Percentiles rank a stretch among this genome's conserved stretches.
phyloP scores from a whole-genome alignment of 768 basidiomycete genomes.

The Rhizopogon sp. region DNA sequence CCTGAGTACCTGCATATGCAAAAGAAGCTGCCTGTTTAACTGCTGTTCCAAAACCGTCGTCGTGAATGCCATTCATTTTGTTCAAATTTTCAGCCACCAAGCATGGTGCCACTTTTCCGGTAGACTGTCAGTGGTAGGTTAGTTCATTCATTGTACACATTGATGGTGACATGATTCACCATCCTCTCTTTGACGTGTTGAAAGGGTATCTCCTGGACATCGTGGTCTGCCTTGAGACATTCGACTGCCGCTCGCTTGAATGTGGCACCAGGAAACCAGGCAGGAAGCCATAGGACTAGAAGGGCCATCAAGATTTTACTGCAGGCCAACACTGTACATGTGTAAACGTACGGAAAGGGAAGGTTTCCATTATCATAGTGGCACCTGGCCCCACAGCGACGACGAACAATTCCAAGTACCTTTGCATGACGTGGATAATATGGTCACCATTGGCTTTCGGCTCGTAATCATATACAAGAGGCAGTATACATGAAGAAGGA shows the following conservation, averaged over 20 bases:
- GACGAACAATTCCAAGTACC: slow-evolving; percentile 11
- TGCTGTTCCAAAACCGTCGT: slow-evolving; percentile 17
- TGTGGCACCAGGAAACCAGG: slow-evolving; percentile 18
- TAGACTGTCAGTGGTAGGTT: slow-evolving; percentile 6
- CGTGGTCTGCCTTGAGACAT: slow-evolving; percentile 5
- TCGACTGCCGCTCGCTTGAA: not conserved
- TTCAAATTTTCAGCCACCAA: slow-evolving; percentile 23
- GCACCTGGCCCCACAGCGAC: slow-evolving; percentile 14
- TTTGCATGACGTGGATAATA: slow-evolving; percentile 14
- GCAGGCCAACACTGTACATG: not conserved
- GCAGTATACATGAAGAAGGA: slow-evolving; percentile 21
- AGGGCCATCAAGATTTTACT: not conserved
- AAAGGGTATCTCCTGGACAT: slow-evolving; percentile 22
- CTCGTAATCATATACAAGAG: slow-evolving; percentile 23
- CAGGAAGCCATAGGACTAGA: slow-evolving; percentile 19
- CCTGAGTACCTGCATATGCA: slow-evolving; percentile 21
- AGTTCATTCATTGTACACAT: not conserved
- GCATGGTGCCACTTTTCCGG: slow-evolving; percentile 14
- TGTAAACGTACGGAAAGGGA: slow-evolving; percentile 20
- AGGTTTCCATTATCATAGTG: slow-evolving; percentile 16
- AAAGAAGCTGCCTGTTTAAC: slow-evolving; percentile 25
- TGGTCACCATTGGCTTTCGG: slow-evolving; percentile 14
- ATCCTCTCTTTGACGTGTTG: slow-evolving; percentile 19
- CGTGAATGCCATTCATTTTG: slow-evolving; percentile 15
- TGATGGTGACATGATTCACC: slow-evolving; percentile 9